Evolutionary conservation across 495 filamentous ascomycete genomes (phyloP), one percentile per base, ranked within the genome.

Genomic region (Jackrogersella minutella): DNA sequence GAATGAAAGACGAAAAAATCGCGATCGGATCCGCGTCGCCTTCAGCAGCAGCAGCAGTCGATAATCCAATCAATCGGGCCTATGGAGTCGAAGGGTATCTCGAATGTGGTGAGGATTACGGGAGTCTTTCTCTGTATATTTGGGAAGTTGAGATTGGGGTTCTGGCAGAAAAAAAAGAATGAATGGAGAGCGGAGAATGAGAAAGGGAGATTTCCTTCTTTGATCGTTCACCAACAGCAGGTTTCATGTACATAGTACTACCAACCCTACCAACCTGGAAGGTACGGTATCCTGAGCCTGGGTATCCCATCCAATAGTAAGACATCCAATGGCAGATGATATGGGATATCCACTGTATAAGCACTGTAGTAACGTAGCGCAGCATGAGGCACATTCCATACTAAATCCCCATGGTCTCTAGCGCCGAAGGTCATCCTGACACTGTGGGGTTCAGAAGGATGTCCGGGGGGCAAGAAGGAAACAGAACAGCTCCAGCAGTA

Each of bases 371-470:
- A 34, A 46, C 26, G 11, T 58, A 2, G 44, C 9, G 13, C 36
- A 28, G 30, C 33, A 41, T 61, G 14, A 21, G 14, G 46, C 8
- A 37, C 24, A 8, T 51, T 31, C 41, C 53, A 36, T 58, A 46
- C 41, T 46, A 46, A 46, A 26, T 26, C 28, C 13, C 44, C 17
- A 14, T 44, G 47, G 9, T 63, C 30, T 19, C 40, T 50, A 50
- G 22, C 49, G 40, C 13, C 17, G 14, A 36, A 47, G 6, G n/a
- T 17, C 7, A 39, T 55, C 28, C 31, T 40, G 31, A 56, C 46
- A 64, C 60, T 64, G 60, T 58, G 52, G 53, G 53, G 52, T 47
- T 44, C n/a, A 6, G 6, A 14, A 28, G 37, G 36, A 26, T 40
- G 17, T 52, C 21, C 21, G 10, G n/a, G 33, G 36, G 9, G 17